A percentile compares a stretch with the other conserved stretches of the same genome.
Conservation (phyloP, 2,329 filamentous ascomycete genomes). For the Tolypocladium capitatum region DNA sequence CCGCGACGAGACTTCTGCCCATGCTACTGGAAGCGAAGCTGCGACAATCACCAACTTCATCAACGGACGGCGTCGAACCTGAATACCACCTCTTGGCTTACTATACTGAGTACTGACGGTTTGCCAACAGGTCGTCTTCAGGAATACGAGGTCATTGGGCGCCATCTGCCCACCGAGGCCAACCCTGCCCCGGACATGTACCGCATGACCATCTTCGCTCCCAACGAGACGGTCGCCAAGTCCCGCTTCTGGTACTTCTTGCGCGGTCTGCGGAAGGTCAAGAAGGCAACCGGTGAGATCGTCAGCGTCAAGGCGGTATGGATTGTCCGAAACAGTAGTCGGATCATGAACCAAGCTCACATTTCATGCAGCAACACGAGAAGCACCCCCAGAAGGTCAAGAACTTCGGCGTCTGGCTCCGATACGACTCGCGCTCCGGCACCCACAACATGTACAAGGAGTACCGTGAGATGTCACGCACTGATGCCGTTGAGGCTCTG, state of each 20-base stretch:
- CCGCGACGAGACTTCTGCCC: neutral
- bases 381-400: conserved; percentile 99
- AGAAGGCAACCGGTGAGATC: conserved; percentile 99
- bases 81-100: neutral
- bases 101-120: neutral
- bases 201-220: conserved; percentile 99
- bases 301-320: conserved; percentile 87
- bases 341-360: conserved; percentile 3
- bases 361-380: conserved; percentile 65
- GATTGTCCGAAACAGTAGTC: neutral
- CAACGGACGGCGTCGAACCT: neutral
- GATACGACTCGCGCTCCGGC: conserved; percentile 98
- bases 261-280: conserved; percentile 98
- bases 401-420: conserved; percentile 99
- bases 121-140: conserved; percentile 76
- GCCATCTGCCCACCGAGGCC: conserved; percentile 93
- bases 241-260: conserved; percentile 99
- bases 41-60: neutral
- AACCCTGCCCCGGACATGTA: conserved; percentile 98
- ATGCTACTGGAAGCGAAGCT: neutral
- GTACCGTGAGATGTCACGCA: conserved; percentile 97
- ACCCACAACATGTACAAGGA: conserved; percentile 99
- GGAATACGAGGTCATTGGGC: conserved; percentile 99
- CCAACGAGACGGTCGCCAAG: conserved; percentile 97
- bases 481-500: conserved; percentile 87